These are phyloP conservation scores for Phoenix dactylifera DNA, from an alignment of 176 grass and related monocot genomes.

Conservation along the genomic window DNA sequence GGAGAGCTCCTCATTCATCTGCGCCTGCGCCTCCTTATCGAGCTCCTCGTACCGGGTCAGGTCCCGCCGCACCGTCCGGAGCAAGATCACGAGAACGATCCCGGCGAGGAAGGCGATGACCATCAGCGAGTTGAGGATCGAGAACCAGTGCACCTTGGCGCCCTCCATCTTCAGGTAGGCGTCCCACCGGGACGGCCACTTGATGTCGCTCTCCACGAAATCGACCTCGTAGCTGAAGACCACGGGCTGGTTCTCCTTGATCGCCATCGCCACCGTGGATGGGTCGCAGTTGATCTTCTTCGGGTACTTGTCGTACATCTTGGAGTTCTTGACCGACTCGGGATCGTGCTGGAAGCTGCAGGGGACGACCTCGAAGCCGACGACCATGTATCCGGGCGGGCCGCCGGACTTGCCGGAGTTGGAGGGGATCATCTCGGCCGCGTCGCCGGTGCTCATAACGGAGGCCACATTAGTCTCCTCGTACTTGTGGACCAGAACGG, in stretches of 20 bases:
- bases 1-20: conserved; percentile 33
- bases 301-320: conserved; percentile 42
- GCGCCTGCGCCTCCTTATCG: conserved; percentile 10
- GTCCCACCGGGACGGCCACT: conserved; percentile 72
- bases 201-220: conserved; percentile 34
- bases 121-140: conserved; percentile 58
- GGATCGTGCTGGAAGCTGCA: conserved; percentile 44
- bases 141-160: conserved; percentile 62
- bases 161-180: conserved; percentile 56
- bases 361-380: conserved; percentile 64
- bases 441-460: conserved; percentile 11
- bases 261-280: conserved; percentile 28
- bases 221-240: conserved; percentile 46
- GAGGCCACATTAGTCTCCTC: conserved; percentile 21
- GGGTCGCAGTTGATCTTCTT: conserved; percentile 32
- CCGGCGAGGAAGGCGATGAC: conserved; percentile 51
- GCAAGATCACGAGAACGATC: conserved; percentile 52
- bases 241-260: conserved; percentile 25
- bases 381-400: conserved; percentile 31
- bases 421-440: conserved; percentile 36
- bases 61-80: conserved; percentile 56
- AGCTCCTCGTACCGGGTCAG: conserved; percentile 45
- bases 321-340: conserved; percentile 6
- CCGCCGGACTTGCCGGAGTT: neutral
- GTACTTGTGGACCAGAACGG: conserved; percentile 44